Conservation (phyloP, 2,329 filamentous ascomycete genomes). For the Ophiosphaerella korrae region DNA sequence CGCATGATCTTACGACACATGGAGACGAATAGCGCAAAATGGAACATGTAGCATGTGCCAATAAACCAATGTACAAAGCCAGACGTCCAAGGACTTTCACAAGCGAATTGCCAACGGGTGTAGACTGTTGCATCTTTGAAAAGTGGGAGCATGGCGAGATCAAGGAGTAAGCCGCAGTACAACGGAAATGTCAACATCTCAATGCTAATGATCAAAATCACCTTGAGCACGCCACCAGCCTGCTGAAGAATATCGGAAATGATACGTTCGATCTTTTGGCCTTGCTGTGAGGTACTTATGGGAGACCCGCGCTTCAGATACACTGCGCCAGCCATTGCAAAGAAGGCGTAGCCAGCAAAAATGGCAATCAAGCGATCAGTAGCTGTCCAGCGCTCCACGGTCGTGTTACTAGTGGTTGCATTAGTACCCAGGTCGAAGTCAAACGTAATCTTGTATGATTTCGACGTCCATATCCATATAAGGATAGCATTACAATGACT, state of each 20-base stretch:
- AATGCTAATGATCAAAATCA: constrained; percentile 97
- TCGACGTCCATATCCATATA: constrained; percentile 39
- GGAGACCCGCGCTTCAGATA: constrained; percentile 78
- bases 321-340: constrained; percentile 74
- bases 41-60: constrained; percentile 99
- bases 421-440: constrained; percentile 35
- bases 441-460: constrained; percentile 45
- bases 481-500: constrained; percentile 17
- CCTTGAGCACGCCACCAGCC: constrained; percentile 95
- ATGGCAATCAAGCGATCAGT: constrained; percentile 73
- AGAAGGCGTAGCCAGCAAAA: constrained; percentile 76
- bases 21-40: constrained; percentile 96
- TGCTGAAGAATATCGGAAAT: constrained; percentile 85
- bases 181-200: constrained; percentile 98
- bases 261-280: constrained; percentile 69
- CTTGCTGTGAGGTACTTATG: constrained; percentile 63
- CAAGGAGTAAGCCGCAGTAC: constrained; percentile 91
- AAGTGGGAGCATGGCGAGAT: constrained; percentile 84
- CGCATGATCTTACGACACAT: constrained; percentile 99
- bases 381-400: constrained; percentile 52
- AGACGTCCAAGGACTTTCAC: constrained; percentile 81
- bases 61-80: constrained; percentile 99
- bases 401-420: constrained; percentile 21
- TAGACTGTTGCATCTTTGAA: constrained; percentile 81
- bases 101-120: constrained; percentile 78